phyloP scores from a whole-genome alignment of 2,329 filamentous ascomycete species.

The Ascocoryne sarcoides region DNA sequence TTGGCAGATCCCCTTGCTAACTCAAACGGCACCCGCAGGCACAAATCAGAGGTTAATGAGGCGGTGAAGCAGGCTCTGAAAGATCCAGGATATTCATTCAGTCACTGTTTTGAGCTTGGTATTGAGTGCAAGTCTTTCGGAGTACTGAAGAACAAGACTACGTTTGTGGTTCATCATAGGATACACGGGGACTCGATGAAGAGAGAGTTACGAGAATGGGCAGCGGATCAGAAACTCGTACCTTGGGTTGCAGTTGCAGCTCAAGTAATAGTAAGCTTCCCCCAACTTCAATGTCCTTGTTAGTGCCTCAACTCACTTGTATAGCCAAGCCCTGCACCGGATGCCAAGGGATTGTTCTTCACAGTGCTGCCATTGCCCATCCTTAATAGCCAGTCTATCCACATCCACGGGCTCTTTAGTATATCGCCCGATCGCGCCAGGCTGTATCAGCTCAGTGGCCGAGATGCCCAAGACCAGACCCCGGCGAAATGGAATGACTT shows the following conservation, averaged over 20 bases:
- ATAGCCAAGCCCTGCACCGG: constrained; percentile 2
- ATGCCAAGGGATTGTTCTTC: constrained; percentile 23
- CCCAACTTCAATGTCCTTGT: background rate
- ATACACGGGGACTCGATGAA: constrained; percentile 18
- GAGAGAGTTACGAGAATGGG: constrained; percentile 22
- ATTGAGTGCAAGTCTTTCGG: constrained; percentile 5
- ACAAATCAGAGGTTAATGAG: constrained; percentile 16
- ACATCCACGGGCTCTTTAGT: constrained; percentile 30
- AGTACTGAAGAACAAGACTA: constrained; percentile 3
- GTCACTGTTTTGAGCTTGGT: constrained; percentile 13
- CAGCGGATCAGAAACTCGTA: constrained; percentile 21
- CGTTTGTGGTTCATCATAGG: constrained; percentile 26
- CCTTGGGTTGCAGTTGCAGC: constrained; percentile 30
- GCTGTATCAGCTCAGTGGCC: constrained; percentile 20
- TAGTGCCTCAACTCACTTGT: background rate
- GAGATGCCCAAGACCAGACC: constrained; percentile 16
- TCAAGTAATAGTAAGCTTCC: constrained; percentile 17
- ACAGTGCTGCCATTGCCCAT: constrained; percentile 28
- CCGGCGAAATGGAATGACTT: constrained; percentile 26
- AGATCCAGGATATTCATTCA: constrained; percentile 9
- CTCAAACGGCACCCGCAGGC: constrained; percentile 3
- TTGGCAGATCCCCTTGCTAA: constrained; percentile 1
- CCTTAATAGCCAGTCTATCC: constrained; percentile 26
- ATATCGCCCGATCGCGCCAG: constrained; percentile 28
- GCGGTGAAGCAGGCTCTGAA: constrained; percentile 10